Base-by-base conservation (phyloP, 2,329 filamentous ascomycete species). In the Fusarium sublunatum region DNA sequence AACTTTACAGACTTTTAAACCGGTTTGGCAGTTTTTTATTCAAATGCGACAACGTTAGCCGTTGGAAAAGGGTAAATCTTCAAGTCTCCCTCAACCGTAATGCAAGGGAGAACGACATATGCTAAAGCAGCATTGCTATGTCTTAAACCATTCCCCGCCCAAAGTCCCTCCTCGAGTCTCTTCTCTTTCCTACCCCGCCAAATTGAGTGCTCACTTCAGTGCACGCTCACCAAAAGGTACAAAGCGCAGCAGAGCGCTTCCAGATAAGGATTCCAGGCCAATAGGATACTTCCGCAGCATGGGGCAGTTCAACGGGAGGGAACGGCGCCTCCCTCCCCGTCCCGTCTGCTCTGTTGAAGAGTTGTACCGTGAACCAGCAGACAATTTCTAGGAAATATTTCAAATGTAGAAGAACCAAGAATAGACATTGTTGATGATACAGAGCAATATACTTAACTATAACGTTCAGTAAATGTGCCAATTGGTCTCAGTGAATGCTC, bases 141-240 rank as follows among this genome's bases (percentile, higher is more conserved):
- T 71, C 65, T 69, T 53, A 62, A 32, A 53, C 48, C 58, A 40
- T 46, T 54, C 53, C 60, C 58, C 42, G 47, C 48, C 26, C 11
- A 32, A 70, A 65, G 70, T 70, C 65, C 54, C 62, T 68, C 42
- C 36, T 13, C 53, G 69, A 57, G 69, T 44, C 60, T 40, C 52
- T 51, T 65, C 69, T 67, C 69, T 48, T 31, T 3, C 45, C 11
- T 49, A 60, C 66, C 69, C 65, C 65, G 65, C 65, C 49, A 58
- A 58, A 55, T 39, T 50, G 12, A 38, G 61, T 65, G 56, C 67
- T 69, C 55, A 58, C 62, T 54, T 46, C 63, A 64, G 71, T 71
- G 70, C 64, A 60, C 61, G 28, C 40, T 65, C 71, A 65, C 71
- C 10, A 49, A 55, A 55, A 57, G 61, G 28, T 70, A 72, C 67